Base-by-base conservation (phyloP, 192 early-diverging fungal species). In the Entomortierella parvispora region DNA sequence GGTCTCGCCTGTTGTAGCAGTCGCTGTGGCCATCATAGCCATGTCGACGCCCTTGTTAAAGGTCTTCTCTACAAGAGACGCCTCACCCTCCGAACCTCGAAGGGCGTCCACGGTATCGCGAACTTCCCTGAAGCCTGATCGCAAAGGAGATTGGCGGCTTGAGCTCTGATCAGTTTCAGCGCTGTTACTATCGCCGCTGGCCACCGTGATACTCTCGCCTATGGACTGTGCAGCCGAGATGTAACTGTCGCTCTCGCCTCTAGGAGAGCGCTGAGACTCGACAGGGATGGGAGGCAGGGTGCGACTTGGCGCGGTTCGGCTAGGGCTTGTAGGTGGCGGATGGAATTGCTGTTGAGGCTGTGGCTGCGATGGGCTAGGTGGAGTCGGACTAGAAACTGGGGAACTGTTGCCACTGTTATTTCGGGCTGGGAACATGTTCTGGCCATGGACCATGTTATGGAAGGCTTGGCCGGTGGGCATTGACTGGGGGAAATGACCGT, bases 381-480 rank as follows among this genome's bases (percentile, higher is more conserved):
- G 12, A 9, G 37, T 5, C 5, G 37, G 37, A 42, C 40, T 58
- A 20, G 42, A 2, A 33, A 28, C 25, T 2, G 40, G 57, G 22
- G 57, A 58, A 0, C 31, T 12, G 57, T 31, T 31, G 10, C 57
- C 25, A n/a, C 42, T 58, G 40, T 2, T 58, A 15, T 65, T 68
- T 4, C 56, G 59, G 31, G 61, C 23, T 1, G 58, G 58, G 25
- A 57, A 43, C 50, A 62, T 68, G 18, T 65, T 65, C 34, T 68
- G 58, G 5, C 44, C 44, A 50, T 75, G 71, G 4, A 45, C 52
- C 48, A 67, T 62, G 25, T 52, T 28, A 34, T 67, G 52, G 32
- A 68, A 76, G 23, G 64, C 58, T 11, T 63, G 43, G 12, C 58
- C 71, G 2, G 64, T 59, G 23, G 64, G 64, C 12, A 49, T 9